These are phyloP conservation scores for Komagataella pseudopastoris DNA, from an alignment of 805 yeast species.

Conservation along the genomic window DNA sequence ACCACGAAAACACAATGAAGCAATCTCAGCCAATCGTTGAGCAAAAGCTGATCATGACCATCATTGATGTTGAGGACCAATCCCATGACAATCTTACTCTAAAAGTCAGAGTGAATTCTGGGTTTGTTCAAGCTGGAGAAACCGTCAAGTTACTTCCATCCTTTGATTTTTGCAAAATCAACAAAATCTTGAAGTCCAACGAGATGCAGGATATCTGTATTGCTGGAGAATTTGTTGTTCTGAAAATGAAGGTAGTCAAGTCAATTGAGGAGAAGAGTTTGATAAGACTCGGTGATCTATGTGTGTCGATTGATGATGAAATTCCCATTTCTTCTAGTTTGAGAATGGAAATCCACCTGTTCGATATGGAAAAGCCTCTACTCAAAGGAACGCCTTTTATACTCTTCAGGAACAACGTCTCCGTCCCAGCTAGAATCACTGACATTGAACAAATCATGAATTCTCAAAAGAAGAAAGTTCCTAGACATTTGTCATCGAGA, in stretches of 20 bases:
- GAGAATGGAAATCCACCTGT: constrained; percentile 45
- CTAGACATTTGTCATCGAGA: constrained; percentile 43
- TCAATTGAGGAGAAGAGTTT: constrained; percentile 17
- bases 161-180: constrained; percentile 27
- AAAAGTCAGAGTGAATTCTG: constrained; percentile 55
- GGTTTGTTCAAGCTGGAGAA: constrained; percentile 61
- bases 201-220: constrained; percentile 22
- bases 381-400: constrained; percentile 71
- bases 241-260: constrained; percentile 24
- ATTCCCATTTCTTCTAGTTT: constrained; percentile 34
- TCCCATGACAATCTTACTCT: constrained; percentile 37
- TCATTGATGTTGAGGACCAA: constrained; percentile 47
- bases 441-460: constrained; percentile 24
- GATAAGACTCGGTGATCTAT: constrained; percentile 56
- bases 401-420: constrained; percentile 62
- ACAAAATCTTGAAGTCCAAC: constrained; percentile 15
- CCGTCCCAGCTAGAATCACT: constrained; percentile 53
- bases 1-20: constrained; percentile 15
- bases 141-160: constrained; percentile 44
- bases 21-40: constrained; percentile 3
- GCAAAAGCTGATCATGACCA: constrained; percentile 30
- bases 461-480: constrained; percentile 19
- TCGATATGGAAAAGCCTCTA: constrained; percentile 59
- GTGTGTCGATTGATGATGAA: constrained; percentile 31
- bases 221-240: constrained; percentile 40